Conservation (phyloP, 805 yeast species). For the Wickerhamomyces alni region DNA sequence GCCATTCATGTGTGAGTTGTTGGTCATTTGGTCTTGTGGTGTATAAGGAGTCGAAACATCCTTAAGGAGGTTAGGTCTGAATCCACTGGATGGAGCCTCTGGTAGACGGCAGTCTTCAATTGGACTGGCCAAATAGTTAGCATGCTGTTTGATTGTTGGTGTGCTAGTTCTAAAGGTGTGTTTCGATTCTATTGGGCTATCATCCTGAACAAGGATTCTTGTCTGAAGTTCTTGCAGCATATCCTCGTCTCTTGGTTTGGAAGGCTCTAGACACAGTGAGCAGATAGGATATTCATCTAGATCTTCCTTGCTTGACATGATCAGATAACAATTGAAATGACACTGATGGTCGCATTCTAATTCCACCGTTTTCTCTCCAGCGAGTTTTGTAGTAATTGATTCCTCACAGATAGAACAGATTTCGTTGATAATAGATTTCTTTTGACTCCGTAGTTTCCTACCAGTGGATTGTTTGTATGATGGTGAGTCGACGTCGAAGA, state of each 20-base stretch:
- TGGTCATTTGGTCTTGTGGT: slow-evolving; percentile 18
- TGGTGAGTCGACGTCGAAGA: slow-evolving; percentile 6
- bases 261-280: slow-evolving; percentile 17
- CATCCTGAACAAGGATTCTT: slow-evolving; percentile 7
- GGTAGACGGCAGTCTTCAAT: slow-evolving; percentile 4
- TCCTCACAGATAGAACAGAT: slow-evolving; percentile 42
- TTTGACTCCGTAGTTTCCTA: slow-evolving; percentile 5
- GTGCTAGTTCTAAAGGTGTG: neutral
- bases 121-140: neutral
- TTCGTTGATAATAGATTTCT: slow-evolving; percentile 22
- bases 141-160: neutral
- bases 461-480: slow-evolving; percentile 1
- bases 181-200: neutral
- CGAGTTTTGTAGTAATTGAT: slow-evolving; percentile 29
- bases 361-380: slow-evolving; percentile 37
- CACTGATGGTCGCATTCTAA: slow-evolving; percentile 37
- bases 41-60: slow-evolving; percentile 14
- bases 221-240: slow-evolving; percentile 21
- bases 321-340: slow-evolving; percentile 38
- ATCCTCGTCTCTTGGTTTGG: slow-evolving; percentile 25
- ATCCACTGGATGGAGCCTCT: slow-evolving; percentile 10
- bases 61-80: slow-evolving; percentile 7
- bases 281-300: slow-evolving; percentile 21
- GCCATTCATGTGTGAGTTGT: slow-evolving; percentile 13
- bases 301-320: slow-evolving; percentile 21